Evolutionary conservation across 1,284 basidiomycete species (phyloP), one percentile per base, ranked within the genome.

Genomic region (Phylloboletellus chloephorus): DNA sequence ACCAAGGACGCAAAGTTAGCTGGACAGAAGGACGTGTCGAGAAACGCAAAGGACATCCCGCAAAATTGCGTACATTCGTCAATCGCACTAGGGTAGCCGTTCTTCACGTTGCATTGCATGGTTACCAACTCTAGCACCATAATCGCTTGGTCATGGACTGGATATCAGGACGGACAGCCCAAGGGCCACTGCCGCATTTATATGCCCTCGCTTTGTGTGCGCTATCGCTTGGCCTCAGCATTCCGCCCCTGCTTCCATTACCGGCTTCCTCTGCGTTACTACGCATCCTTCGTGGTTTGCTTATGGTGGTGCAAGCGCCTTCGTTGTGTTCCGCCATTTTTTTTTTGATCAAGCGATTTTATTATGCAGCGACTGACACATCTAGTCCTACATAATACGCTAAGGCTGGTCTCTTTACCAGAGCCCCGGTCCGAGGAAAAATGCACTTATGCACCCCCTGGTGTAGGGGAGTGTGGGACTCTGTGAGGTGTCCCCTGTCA

Each of bases 121-220:
- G 67, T 90, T 30, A 79, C 81, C 5, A 92, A 97, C 52, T 69
- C 82, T 1, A 86, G 84, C 46, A 93, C 90, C 0, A 73, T 94
- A 41, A 78, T 95, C 47, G 81, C 88, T 2, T 95, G 89, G 88
- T 82, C 86, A 1, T 96, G 91, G 90, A 86, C 86, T 0, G 93
- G 93, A 2, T 95, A 84, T 52, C 58, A 66, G 31, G 64, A 72
- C 35, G 62, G 69, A 31, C 54, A 54, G 5, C 88, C 93, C 0
- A 74, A 30, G 89, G 88, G 1, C 91, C 90, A 1, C 64, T 82
- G 7, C 82, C 90, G 2, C 79, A 88, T 54, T 65, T 84, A 2
- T 82, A 89, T 55, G 84, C 74, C 0, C 56, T 88, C 28, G 84
- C 88, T 17, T 69, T 92, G 31, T 51, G 79, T n/a, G 76, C 76